A percentile compares a stretch with the other conserved stretches of the same genome.
These are phyloP conservation scores for Aureobasidium vineae DNA, from an alignment of 2,329 filamentous ascomycete genomes.

Conservation along the genomic window DNA sequence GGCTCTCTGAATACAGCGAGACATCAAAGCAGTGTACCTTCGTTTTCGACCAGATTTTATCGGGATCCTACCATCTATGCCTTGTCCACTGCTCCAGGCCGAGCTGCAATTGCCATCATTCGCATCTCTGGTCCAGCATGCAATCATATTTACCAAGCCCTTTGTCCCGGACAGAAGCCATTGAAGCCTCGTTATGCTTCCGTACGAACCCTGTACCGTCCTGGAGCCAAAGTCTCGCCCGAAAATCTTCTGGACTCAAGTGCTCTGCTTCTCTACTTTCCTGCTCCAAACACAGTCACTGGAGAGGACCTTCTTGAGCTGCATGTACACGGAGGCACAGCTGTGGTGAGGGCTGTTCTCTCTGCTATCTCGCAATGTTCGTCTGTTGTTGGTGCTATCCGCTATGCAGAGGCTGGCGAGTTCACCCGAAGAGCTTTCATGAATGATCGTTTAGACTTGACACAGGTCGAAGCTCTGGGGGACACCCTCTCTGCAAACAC, in stretches of 20 bases:
- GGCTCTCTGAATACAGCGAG: not conserved
- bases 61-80: constrained; percentile 74
- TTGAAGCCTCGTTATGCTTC: constrained; percentile 64
- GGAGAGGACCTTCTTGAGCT: constrained; percentile 91
- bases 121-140: constrained; percentile 80
- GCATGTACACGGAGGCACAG: constrained; percentile 89
- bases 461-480: constrained; percentile 69
- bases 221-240: constrained; percentile 42
- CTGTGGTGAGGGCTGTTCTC: constrained; percentile 83
- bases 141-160: constrained; percentile 60
- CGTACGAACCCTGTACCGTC: constrained; percentile 71
- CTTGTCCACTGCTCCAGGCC: constrained; percentile 79
- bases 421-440: constrained; percentile 92
- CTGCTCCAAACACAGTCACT: constrained; percentile 76
- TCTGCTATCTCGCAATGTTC: constrained; percentile 65
- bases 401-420: constrained; percentile 91
- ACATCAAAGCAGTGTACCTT: not conserved
- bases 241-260: constrained; percentile 66
- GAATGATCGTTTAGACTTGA: constrained; percentile 79
- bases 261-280: constrained; percentile 80
- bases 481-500: constrained; percentile 67
- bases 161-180: constrained; percentile 56
- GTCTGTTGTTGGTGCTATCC: constrained; percentile 49
- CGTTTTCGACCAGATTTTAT: not conserved
- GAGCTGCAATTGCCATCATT: constrained; percentile 86